Conservation (phyloP, 305 asterid species). For the Fraxinus angustifolia region DNA sequence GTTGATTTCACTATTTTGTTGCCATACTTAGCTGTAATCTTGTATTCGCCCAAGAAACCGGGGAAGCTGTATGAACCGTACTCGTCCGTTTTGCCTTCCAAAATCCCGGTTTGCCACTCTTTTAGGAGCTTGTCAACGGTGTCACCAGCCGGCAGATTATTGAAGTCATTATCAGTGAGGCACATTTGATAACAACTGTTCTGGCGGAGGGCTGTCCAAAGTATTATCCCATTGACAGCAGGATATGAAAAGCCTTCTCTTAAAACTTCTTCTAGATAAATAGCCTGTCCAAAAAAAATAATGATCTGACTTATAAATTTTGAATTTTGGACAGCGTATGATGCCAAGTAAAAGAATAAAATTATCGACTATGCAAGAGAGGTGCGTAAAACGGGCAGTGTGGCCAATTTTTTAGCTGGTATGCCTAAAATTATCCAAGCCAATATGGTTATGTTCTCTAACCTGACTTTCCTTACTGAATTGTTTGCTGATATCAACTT, state of each 20-base stretch:
- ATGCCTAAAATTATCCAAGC: background rate
- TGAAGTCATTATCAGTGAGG: slow-evolving; percentile 36
- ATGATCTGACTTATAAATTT: background rate
- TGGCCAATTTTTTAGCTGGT: background rate
- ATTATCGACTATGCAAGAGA: background rate
- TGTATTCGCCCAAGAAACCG: slow-evolving; percentile 43
- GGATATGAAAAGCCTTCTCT: slow-evolving; percentile 48
- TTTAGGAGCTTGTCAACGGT: slow-evolving; percentile 40
- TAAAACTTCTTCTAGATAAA: slow-evolving; percentile 34
- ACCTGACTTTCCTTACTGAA: slow-evolving; percentile 53
- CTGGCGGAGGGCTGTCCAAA: slow-evolving; percentile 39
- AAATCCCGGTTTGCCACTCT: slow-evolving; percentile 39
- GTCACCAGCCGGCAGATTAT: slow-evolving; percentile 43
- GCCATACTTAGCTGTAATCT: slow-evolving; percentile 25
- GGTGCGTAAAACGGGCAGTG: background rate
- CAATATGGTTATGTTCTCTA: background rate
- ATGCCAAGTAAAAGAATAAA: background rate
- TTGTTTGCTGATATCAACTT: slow-evolving; percentile 58
- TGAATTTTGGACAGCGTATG: background rate
- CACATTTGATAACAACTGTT: slow-evolving; percentile 49
- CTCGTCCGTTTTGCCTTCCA: slow-evolving; percentile 35
- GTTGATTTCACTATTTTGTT: slow-evolving; percentile 23
- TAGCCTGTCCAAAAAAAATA: slow-evolving; percentile 24
- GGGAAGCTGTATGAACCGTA: slow-evolving; percentile 38
- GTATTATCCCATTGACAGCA: slow-evolving; percentile 39